Base-by-base conservation (phyloP, 2,329 filamentous ascomycete species). In the Chrysosporium queenslandicum region DNA sequence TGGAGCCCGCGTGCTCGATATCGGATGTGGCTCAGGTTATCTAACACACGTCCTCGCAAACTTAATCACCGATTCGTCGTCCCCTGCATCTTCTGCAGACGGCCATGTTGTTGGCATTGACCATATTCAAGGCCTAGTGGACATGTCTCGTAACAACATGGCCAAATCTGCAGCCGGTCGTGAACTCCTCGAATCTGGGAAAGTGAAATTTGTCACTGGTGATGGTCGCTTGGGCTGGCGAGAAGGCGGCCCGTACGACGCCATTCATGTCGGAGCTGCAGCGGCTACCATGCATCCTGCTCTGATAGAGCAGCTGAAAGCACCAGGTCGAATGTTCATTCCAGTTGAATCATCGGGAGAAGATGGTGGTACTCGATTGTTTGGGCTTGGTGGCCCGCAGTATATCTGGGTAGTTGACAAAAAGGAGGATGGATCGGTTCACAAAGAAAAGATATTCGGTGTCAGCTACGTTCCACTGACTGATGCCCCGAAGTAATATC, bases 241-340 rank as follows among this genome's bases (percentile, higher is more conserved):
- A 1, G 77, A 76, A 69, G 53, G 70, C 62, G 61, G 79, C 71
- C 56, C 81, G 0, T 98, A 91, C 76, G 88, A 97, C 75, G 90
- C 86, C 2, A 97, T 98, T 55, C 92, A 97, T 65, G 92, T 97
- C 2, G 92, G 92, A 0, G 92, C 92, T 0, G 86, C 88, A 6
- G 91, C 91, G 0, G 77, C 72, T 21, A 78, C 81, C 63, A 70
- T 94, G 51, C 90, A 94, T 65, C 64, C 78, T 16, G 77, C 79
- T 54, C 69, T 97, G 58, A 70, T 94, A 42, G 78, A 82, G 27
- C 92, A 97, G 72, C 71, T 98, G 59, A 81, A 81, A 57, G 72
- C 78, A 2, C 91, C 91, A 0, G 92, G 92, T 0, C 76, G 82
- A 72, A 65, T 84, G 61, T 84, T 84, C 63, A 80, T 84, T n/a